Evolutionary conservation across 225 moss, liverwort and hornwort genomes (phyloP), one percentile per base, ranked within the genome.

Genomic region (Sphagnum contortum): DNA sequence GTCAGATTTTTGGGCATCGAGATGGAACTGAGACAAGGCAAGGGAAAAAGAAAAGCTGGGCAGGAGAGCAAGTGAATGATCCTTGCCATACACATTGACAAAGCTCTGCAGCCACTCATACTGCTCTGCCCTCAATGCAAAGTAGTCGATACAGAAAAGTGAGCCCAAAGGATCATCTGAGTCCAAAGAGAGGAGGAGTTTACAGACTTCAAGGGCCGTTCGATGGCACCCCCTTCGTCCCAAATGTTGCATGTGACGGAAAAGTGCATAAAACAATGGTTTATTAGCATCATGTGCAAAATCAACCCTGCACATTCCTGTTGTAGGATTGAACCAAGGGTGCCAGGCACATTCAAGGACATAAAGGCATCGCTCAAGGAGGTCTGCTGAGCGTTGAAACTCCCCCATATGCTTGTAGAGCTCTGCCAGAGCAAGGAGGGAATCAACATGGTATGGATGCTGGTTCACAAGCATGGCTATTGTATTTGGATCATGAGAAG

Each of bases 301-400:
- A 70, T 92, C 90, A 76, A 96, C 65, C 77, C 85, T 82, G 74
- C 83, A 89, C 61, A 83, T 83, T 49, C 96, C 96, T 56, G 76
- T 66, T 12, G 87, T 61, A 44, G 85, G 74, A 69, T 81, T 87
- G 80, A 96, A 96, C 77, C 63, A 85, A n/a, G 92, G 87, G 50
- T 96, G 96, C 96, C 92, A 96, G 61, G 90, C 90, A 68, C 83
- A 90, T 70, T 96, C 96, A 54, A 96, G 75, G 56, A 87, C 90
- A 59, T 80, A 92, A 12, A 96, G 92, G 72, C 87, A 85, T 70
- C 88, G 83, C 65, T 92, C 88, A 66, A 92, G 57, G 5, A 90
- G 77, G 63, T 83, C 79, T 12, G 92, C 70, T 45, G 96, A 70
- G 49, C 73, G 85, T 59, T 93, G 92, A 65, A 77, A 83, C 67